Percentiles rank a stretch among this genome's conserved stretches.
These are phyloP conservation scores for Eucalyptus sp. DNA, from an alignment of 345 rosid species.

Conservation along the genomic window DNA sequence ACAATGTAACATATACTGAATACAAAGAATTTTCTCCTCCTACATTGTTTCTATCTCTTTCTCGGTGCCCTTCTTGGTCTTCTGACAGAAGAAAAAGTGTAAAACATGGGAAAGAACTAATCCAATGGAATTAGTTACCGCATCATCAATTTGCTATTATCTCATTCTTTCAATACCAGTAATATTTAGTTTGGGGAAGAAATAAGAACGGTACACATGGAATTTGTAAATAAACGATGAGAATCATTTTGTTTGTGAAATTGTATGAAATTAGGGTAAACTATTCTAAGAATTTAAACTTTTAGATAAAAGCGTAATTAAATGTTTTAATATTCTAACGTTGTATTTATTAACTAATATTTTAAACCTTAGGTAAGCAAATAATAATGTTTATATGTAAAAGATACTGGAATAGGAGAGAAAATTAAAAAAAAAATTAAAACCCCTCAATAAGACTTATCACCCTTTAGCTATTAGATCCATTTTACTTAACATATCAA, in stretches of 20 bases:
- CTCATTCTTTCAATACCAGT: neutral
- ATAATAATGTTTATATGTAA: neutral
- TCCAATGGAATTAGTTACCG: neutral
- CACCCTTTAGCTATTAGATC: neutral
- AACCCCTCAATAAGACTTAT: neutral
- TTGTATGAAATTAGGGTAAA: neutral
- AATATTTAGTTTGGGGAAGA: neutral
- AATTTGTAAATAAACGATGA: neutral
- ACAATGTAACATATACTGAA: no score
- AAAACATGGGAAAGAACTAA: neutral
- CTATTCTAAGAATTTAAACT: neutral
- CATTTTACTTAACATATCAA: neutral
- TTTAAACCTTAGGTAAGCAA: neutral
- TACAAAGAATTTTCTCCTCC: no score
- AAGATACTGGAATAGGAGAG: neutral
- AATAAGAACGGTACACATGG: neutral
- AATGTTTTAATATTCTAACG: no score
- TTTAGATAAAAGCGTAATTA: no score
- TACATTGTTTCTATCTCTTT: no score
- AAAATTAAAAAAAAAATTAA: rapidly evolving
- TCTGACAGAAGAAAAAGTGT: neutral
- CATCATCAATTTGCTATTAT: neutral
- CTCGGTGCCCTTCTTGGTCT: no score
- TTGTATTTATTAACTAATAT: neutral
- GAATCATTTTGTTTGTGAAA: neutral